phyloP scores from a whole-genome alignment of 208 protist species.

The Polymyxa betae region DNA sequence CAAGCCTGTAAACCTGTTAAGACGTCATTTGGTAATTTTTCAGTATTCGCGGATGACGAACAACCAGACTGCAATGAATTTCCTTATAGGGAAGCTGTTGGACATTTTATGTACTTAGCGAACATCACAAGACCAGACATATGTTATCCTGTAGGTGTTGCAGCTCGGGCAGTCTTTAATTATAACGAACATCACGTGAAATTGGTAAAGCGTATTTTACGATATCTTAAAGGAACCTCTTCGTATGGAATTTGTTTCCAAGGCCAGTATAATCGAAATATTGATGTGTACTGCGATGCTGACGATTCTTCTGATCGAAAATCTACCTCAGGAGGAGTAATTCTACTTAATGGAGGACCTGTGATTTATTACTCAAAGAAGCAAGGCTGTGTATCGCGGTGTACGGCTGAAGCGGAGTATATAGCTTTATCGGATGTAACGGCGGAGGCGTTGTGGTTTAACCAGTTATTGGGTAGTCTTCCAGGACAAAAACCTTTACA shows the following conservation, averaged over 20 bases:
- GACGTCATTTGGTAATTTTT: too few species aligned
- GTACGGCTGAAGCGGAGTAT: not conserved
- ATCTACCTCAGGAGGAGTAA: not conserved
- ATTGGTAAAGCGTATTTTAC: slow-evolving; percentile 1
- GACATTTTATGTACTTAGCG: not conserved
- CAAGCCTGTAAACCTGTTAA: not conserved
- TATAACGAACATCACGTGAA: not conserved
- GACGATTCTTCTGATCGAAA: not conserved
- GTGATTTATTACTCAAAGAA: not conserved
- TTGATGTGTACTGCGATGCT: not conserved
- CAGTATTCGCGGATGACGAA: too few species aligned
- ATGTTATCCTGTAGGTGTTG: not conserved
- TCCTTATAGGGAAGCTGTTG: not conserved
- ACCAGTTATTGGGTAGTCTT: not conserved
- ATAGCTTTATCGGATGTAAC: not conserved
- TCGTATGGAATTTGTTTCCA: not conserved
- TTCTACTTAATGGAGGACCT: not conserved
- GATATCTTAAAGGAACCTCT: not conserved
- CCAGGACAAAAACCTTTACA: not conserved
- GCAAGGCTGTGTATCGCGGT: not conserved
- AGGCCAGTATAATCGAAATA: not conserved
- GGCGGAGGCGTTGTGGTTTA: not conserved
- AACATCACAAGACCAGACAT: slow-evolving; percentile 19
- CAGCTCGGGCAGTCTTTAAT: not conserved
- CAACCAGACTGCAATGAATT: too few species aligned